A percentile compares a stretch with the other conserved stretches of the same genome.
These are phyloP conservation scores for Diphasiastrum complanatum DNA, from an alignment of 83 land plant species.

Conservation along the genomic window DNA sequence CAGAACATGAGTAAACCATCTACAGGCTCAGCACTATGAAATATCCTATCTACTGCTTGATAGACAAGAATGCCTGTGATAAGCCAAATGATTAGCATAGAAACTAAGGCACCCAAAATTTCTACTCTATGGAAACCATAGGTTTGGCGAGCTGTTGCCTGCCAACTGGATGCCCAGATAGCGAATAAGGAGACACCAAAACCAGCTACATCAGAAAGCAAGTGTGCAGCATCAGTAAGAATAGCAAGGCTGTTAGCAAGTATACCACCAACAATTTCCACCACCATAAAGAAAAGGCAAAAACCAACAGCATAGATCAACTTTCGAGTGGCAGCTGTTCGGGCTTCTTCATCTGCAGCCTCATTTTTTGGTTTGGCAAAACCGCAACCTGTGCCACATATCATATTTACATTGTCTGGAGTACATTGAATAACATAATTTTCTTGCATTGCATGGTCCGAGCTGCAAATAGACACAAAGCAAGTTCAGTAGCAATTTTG, in stretches of 20 bases:
- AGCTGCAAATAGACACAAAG: too few relatives aligned
- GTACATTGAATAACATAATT: too few relatives aligned
- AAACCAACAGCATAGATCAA: constrained; percentile 49
- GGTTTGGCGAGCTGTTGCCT: constrained; percentile 79
- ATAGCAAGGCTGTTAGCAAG: constrained; percentile 83
- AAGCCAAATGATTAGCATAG: constrained; percentile 89
- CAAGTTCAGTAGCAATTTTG: too few relatives aligned
- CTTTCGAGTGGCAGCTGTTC: constrained; percentile 31
- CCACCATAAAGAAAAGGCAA: constrained; percentile 66
- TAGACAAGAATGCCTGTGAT: constrained; percentile 78
- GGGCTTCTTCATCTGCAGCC: constrained; percentile 24
- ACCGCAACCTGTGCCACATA: constrained; percentile 19
- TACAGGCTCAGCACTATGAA: constrained; percentile 44
- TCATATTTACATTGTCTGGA: too few relatives aligned
- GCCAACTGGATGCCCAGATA: constrained; percentile 92
- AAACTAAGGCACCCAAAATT: constrained; percentile 72
- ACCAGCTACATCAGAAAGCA: constrained; percentile 86
- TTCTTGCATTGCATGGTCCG: too few relatives aligned
- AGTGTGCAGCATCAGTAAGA: constrained; percentile 89
- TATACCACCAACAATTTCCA: constrained; percentile 81
- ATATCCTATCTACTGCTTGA: constrained; percentile 60
- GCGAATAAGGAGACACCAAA: constrained; percentile 89
- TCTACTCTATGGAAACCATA: constrained; percentile 76
- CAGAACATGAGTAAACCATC: constrained; percentile 79
- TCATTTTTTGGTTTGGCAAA: constrained; percentile 10